Evolutionary conservation across 1,284 basidiomycete genomes (phyloP).

Genomic region (Cryptococcus jaspeensis): DNA sequence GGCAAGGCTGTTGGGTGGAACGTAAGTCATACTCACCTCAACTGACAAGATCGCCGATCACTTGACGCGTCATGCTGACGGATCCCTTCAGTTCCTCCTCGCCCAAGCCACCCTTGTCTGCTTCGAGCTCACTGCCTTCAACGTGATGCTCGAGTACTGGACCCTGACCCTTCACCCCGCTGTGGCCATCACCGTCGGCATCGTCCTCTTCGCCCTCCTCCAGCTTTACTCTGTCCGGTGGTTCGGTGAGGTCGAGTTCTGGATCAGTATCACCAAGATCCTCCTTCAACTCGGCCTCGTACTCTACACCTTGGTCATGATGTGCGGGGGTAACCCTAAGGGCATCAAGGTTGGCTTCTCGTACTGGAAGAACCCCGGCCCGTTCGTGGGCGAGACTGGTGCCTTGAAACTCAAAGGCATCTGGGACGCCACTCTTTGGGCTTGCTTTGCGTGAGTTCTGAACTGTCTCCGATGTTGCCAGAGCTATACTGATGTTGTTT

Average conservation of each 20-base stretch:
- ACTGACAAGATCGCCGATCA: neutral
- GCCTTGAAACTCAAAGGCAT: conserved; percentile 26
- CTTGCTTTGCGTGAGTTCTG: conserved; percentile 29
- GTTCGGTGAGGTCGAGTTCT: conserved; percentile 38
- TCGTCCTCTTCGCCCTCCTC: conserved; percentile 23
- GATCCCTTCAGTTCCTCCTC: conserved; percentile 13
- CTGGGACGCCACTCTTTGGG: conserved; percentile 27
- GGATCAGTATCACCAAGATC: conserved; percentile 36
- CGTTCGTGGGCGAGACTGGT: conserved; percentile 18
- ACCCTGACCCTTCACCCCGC: conserved; percentile 25
- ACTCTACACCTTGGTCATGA: conserved; percentile 41
- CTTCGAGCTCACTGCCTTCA: conserved; percentile 31
- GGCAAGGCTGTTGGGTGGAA: conserved; percentile 27
- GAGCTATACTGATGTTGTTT: neutral
- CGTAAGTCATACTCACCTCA: neutral
- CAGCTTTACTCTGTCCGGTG: conserved; percentile 29
- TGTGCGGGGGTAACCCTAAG: conserved; percentile 39
- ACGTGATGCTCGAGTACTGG: conserved; percentile 37
- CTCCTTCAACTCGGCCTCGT: conserved; percentile 35
- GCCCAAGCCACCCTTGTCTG: conserved; percentile 25
- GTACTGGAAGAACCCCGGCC: conserved; percentile 39
- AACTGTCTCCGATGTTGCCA: neutral
- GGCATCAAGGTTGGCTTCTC: conserved; percentile 31
- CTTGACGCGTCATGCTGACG: neutral
- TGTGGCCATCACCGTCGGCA: conserved; percentile 27